phyloP scores from a whole-genome alignment of 805 yeast genomes.

The Candida schatavii region DNA sequence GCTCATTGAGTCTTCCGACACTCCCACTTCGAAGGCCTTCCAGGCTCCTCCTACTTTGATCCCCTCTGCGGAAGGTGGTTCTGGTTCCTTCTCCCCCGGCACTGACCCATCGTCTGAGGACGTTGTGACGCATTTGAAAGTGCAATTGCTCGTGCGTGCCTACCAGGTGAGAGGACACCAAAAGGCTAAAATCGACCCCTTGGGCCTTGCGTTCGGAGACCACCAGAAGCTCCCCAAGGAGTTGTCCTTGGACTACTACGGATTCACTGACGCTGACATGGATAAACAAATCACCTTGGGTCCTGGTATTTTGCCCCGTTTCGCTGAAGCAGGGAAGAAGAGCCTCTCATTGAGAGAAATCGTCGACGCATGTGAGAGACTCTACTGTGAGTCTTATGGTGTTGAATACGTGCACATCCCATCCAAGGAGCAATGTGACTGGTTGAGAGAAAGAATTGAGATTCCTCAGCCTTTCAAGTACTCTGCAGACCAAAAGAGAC shows the following conservation, averaged over 20 bases:
- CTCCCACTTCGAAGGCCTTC: conserved; percentile 75
- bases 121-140: conserved; percentile 85
- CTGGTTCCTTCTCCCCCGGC: conserved; percentile 56
- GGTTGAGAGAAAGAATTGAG: conserved; percentile 97
- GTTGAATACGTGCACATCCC: conserved; percentile 96
- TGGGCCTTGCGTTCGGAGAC: conserved; percentile 83
- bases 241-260: conserved; percentile 87
- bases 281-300: conserved; percentile 85
- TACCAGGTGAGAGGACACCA: conserved; percentile 98
- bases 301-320: conserved; percentile 95
- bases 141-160: conserved; percentile 94
- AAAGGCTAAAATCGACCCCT: conserved; percentile 94
- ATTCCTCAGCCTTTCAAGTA: conserved; percentile 84
- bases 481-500: conserved; percentile 87
- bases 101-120: conserved; percentile 50
- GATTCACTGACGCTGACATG: conserved; percentile 83
- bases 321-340: conserved; percentile 62
- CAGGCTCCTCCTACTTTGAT: conserved; percentile 88
- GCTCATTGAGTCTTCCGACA: conserved; percentile 71
- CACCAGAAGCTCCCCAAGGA: conserved; percentile 71
- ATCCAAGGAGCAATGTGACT: conserved; percentile 91
- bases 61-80: conserved; percentile 79
- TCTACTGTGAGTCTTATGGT: conserved; percentile 89
- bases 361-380: conserved; percentile 70
- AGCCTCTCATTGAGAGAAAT: conserved; percentile 76